Evolutionary conservation across 176 grass and related monocot species (phyloP).

Genomic region (Avena atlantica): DNA sequence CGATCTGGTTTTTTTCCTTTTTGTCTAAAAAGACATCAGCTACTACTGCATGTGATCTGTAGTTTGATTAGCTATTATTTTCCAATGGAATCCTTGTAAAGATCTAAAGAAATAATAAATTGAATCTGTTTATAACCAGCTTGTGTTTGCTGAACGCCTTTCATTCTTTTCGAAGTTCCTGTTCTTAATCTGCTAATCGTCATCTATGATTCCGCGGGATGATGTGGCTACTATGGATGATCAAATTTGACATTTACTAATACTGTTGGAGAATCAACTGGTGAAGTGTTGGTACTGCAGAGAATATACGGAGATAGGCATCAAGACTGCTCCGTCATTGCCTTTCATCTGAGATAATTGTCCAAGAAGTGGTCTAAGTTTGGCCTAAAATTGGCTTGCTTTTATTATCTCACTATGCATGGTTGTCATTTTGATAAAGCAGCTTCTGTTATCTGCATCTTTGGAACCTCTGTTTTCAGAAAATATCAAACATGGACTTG

Average conservation of each 20-base stretch:
- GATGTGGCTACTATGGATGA: background rate
- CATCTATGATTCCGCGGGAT: background rate
- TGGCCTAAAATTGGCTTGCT: background rate
- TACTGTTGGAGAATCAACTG: background rate
- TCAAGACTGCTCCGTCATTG: background rate
- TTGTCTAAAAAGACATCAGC: background rate
- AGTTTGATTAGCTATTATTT: conserved; percentile 8
- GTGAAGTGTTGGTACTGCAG: background rate
- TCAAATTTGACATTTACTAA: background rate
- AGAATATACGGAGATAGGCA: background rate
- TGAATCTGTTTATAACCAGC: background rate
- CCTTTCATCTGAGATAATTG: conserved; percentile 6
- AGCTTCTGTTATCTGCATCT: background rate
- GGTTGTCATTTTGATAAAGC: background rate
- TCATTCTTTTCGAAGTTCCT: background rate
- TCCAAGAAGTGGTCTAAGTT: background rate
- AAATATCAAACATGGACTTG: background rate
- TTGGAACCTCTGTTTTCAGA: background rate
- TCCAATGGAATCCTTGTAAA: background rate
- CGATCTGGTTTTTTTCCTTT: background rate
- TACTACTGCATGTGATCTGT: background rate
- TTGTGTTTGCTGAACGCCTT: background rate
- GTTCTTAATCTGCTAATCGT: background rate
- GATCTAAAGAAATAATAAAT: background rate
- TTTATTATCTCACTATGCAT: background rate